Percentiles rank a stretch among this genome's conserved stretches.
Conservation (phyloP, 1,284 basidiomycete species). For the Microbotryomycetes sp. region DNA sequence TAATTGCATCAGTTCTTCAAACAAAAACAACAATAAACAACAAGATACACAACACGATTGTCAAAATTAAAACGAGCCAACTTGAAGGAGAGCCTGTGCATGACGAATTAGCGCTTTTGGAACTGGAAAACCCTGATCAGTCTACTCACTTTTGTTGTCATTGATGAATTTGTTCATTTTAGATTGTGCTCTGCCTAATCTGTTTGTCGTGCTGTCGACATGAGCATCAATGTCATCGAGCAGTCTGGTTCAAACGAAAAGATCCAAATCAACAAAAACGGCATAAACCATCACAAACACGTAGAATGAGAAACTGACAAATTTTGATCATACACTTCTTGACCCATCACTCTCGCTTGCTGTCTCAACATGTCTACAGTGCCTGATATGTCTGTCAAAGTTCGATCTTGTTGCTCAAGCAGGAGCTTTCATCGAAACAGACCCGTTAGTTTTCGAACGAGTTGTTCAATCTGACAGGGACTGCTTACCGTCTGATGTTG, state of each 20-base stretch:
- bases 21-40: slow-evolving; percentile 52
- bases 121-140: not conserved
- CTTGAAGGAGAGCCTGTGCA: slow-evolving; percentile 62
- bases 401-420: slow-evolving; percentile 75
- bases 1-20: slow-evolving; percentile 36
- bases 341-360: slow-evolving; percentile 84
- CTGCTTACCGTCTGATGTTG: slow-evolving; percentile 27
- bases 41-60: slow-evolving; percentile 50
- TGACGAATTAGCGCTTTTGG: not conserved
- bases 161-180: slow-evolving; percentile 72
- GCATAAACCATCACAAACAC: not conserved
- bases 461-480: rapidly evolving
- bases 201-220: slow-evolving; percentile 66
- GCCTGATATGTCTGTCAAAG: slow-evolving; percentile 74
- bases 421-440: slow-evolving; percentile 56
- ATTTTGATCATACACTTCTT: slow-evolving; percentile 77
- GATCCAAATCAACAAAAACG: not conserved
- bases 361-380: slow-evolving; percentile 71
- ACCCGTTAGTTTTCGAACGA: not conserved
- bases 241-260: slow-evolving; percentile 52
- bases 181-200: slow-evolving; percentile 61
- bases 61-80: slow-evolving; percentile 59
- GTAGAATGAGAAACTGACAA: slow-evolving; percentile 59
- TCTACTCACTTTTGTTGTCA: slow-evolving; percentile 63
- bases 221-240: slow-evolving; percentile 68